These are phyloP conservation scores for Botrytis fragariae DNA, from an alignment of 2,329 filamentous ascomycete species.

Conservation along the genomic window DNA sequence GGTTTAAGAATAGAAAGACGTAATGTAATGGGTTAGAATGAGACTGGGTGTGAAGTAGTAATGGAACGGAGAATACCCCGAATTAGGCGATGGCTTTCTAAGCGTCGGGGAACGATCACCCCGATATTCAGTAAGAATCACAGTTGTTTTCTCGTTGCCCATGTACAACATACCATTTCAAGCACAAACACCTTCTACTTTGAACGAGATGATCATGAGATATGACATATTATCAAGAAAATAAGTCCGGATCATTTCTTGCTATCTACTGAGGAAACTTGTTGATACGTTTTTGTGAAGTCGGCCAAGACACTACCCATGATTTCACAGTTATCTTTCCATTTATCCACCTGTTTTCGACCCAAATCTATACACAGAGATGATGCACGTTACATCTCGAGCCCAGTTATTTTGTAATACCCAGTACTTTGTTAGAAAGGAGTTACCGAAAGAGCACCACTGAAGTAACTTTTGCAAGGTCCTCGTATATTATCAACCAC, in stretches of 20 bases:
- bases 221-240: background rate
- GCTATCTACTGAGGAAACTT: background rate
- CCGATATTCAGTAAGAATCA: slow-evolving; percentile 15
- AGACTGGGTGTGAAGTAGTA: background rate
- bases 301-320: background rate
- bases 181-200: slow-evolving; percentile 12
- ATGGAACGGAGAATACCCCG: background rate
- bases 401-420: background rate
- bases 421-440: background rate
- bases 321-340: background rate
- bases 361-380: background rate
- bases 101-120: slow-evolving; percentile 4
- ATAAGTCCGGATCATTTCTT: background rate
- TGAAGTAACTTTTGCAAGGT: background rate
- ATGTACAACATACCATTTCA: slow-evolving; percentile 1
- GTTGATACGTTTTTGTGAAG: background rate
- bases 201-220: background rate
- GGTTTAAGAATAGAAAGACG: background rate
- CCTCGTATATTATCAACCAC: slow-evolving; percentile 4
- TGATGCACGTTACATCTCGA: background rate
- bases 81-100: background rate
- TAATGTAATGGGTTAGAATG: background rate
- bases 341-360: background rate
- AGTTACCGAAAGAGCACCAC: background rate
- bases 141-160: slow-evolving; percentile 4